phyloP scores from a whole-genome alignment of 805 yeast species.

The Clavispora fructus region DNA sequence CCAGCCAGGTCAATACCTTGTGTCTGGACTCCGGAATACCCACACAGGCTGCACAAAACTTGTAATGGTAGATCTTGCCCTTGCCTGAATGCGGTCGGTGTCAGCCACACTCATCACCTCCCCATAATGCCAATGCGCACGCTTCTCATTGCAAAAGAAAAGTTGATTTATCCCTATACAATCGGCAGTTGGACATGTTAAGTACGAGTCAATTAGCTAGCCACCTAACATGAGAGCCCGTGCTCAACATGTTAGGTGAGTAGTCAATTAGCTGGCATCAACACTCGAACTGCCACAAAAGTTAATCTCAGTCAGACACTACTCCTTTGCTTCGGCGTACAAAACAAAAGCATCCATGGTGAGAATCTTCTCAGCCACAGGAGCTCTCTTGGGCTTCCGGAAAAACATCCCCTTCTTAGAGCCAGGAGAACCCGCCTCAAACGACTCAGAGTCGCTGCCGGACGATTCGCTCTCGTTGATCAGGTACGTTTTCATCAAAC shows the following conservation, averaged over 20 bases:
- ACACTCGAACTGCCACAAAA: constrained; percentile 6
- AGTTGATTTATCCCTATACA: not conserved
- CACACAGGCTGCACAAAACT: too few species aligned
- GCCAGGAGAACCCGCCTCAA: not conserved
- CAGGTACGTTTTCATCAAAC: constrained; percentile 26
- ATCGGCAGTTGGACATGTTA: constrained; percentile 3
- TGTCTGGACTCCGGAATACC: too few species aligned
- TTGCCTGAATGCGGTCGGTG: too few species aligned
- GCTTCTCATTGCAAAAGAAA: not conserved
- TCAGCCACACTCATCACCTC: too few species aligned
- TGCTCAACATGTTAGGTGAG: constrained; percentile 4
- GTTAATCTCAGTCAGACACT: too few species aligned
- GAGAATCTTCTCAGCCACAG: constrained; percentile 6
- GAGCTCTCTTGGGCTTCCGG: not conserved
- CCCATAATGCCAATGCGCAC: too few species aligned
- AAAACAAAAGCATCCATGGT: constrained; percentile 16
- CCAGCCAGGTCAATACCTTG: too few species aligned
- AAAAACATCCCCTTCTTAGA: not conserved
- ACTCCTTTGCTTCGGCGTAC: constrained; percentile 3
- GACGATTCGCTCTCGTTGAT: constrained; percentile 20
- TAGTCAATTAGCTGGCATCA: constrained; percentile 11
- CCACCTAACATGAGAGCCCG: constrained; percentile 5
- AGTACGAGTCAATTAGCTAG: constrained; percentile 9
- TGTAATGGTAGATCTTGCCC: too few species aligned
- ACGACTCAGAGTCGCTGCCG: constrained; percentile 12